Base-by-base conservation (phyloP, 2,329 filamentous ascomycete genomes). In the Pestalotiopsis sp. region DNA sequence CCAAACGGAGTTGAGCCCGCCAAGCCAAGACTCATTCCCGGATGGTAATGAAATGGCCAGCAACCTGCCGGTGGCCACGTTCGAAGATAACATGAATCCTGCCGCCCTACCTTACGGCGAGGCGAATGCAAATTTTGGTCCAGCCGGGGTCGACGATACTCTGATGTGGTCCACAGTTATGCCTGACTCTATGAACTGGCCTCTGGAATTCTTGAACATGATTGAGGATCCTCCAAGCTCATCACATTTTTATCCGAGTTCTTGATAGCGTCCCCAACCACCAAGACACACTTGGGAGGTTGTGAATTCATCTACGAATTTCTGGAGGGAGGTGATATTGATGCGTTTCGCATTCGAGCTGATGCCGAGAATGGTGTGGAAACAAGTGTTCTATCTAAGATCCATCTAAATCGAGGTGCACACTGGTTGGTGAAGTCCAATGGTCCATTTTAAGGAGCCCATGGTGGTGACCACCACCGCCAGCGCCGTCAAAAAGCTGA, bases 111-210 rank as follows among this genome's bases (percentile, higher is more conserved):
- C 13, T 1, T 25, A 27, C 27, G 11, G 57, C 6, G 57, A 27
- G 11, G 23, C n/a, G 23, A 17, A 38, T 25, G 6, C 31, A 14
- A 38, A 20, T 36, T 63, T 38, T 13, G 61, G 61, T 2, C 9
- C 31, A 4, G 61, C 14, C 2, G 61, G 45, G 7, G 6, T 52
- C 14, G 45, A 39, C 39, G 31, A 39, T 23, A 13, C n/a, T 36
- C 9, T 36, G 31, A 36, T 36, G n/a, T 38, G 61, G 61, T 38
- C 27, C 9, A 23, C 20, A 20, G 31, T 39, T 41, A 23, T 63
- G 13, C 61, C 61, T 7, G 61, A 63, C 38, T 45, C 39, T 6
- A 63, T 63, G 61, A 41, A 63, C 13, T 63, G 61, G 61, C 61
- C 31, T 20, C 7, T 25, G 13, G 31, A 63, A 20, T 39, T 63